Evolutionary conservation across 805 yeast species (phyloP).

Genomic region (Candida namnaoensis): DNA sequence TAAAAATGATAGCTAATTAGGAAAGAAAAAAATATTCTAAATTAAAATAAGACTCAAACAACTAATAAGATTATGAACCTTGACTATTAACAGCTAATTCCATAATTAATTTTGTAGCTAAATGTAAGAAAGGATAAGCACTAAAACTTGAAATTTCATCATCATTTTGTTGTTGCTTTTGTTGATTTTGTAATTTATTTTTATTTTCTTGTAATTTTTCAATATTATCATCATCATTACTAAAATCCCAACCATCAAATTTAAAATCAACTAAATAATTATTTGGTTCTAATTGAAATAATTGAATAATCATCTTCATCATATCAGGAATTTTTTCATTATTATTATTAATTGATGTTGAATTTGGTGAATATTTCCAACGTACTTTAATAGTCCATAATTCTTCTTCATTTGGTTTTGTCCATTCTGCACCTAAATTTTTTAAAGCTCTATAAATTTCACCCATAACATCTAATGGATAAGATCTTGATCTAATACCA

Average conservation of each 20-base stretch:
- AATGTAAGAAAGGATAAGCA: slow-evolving; percentile 90
- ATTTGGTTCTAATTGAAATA: slow-evolving; percentile 92
- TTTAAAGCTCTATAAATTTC: slow-evolving; percentile 92
- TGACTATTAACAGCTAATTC: slow-evolving; percentile 94
- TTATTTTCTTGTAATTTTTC: not conserved
- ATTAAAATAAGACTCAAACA: no score
- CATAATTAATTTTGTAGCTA: slow-evolving; percentile 89
- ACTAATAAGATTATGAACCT: slow-evolving; percentile 17
- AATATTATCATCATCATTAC: slow-evolving; percentile 15
- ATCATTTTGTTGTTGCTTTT: slow-evolving; percentile 21
- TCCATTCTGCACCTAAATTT: slow-evolving; percentile 96
- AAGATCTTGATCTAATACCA: slow-evolving; percentile 92
- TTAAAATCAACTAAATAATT: slow-evolving; percentile 95
- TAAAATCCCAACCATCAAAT: slow-evolving; percentile 92
- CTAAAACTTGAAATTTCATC: slow-evolving; percentile 86
- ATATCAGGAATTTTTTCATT: slow-evolving; percentile 51
- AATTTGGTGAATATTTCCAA: slow-evolving; percentile 66
- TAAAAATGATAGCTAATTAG: not conserved
- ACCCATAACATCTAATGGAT: slow-evolving; percentile 97
- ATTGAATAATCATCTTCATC: slow-evolving; percentile 95
- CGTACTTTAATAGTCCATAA: slow-evolving; percentile 93
- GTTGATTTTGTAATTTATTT: not conserved
- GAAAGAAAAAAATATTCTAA: not conserved
- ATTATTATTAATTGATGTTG: slow-evolving; percentile 10
- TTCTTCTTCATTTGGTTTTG: slow-evolving; percentile 89